phyloP scores from a whole-genome alignment of 768 basidiomycete genomes.

The Calocera cornea region DNA sequence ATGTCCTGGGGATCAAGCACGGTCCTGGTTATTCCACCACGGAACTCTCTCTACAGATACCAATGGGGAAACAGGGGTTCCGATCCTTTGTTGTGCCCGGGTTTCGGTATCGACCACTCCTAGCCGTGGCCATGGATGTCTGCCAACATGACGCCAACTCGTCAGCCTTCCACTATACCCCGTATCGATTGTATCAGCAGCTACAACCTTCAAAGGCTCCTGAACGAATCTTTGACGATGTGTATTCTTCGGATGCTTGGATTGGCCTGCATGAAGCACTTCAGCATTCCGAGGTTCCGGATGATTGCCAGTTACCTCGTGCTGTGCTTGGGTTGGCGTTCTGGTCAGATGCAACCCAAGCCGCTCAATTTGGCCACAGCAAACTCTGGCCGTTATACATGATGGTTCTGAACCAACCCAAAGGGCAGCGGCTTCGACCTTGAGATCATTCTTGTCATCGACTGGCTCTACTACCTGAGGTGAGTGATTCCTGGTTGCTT shows the following conservation, averaged over 20 bases:
- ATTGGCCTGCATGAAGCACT: background rate
- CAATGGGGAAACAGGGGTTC: background rate
- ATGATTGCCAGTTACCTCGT: background rate
- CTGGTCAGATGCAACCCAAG: constrained; percentile 8
- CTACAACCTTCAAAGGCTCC: background rate
- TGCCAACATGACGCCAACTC: background rate
- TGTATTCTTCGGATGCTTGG: background rate
- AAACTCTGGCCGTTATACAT: constrained; percentile 12
- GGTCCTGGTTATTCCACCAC: background rate
- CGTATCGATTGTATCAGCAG: background rate
- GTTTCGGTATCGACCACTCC: background rate
- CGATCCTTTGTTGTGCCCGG: background rate
- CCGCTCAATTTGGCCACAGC: constrained; percentile 8
- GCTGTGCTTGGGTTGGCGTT: background rate
- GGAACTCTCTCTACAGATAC: background rate
- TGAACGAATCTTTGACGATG: background rate
- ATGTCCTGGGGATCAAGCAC: background rate
- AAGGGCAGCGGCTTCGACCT: background rate
- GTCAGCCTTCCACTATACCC: background rate
- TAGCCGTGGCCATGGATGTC: background rate
- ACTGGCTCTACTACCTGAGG: constrained; percentile 12
- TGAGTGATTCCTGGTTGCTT: no score
- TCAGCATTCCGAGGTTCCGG: background rate
- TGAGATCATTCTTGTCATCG: background rate
- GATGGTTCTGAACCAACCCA: constrained; percentile 9